Base-by-base conservation (phyloP, 2,329 filamentous ascomycete genomes). In the Colletotrichum godetiae region DNA sequence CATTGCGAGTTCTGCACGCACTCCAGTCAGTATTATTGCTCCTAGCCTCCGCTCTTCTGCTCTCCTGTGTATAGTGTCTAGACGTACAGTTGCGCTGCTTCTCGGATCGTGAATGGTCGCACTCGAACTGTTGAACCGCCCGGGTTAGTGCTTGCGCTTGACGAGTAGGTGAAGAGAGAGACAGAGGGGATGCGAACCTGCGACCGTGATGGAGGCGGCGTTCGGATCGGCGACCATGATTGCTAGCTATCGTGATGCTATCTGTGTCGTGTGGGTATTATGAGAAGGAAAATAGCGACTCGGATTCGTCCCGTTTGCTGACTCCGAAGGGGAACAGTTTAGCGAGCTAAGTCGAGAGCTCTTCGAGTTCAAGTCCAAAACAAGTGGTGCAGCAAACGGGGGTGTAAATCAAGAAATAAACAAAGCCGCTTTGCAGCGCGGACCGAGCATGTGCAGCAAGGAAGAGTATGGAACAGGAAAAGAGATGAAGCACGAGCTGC, bases 51-150 rank as follows among this genome's bases (percentile, higher is more conserved):
- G 6, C 19, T 22, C 7, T 15, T 19, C 12, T 15, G 13, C 27
- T 59, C 27, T 29, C 27, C 27, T 29, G 27, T 29, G 27, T 29
- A 10, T 1, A 2, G 4, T 52, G 22, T 27, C 3, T 61, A 19
- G 59, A 78, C 88, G 69, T 86, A 93, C 87, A 99, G 86, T 85
- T 98, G 96, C 53, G 97, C 97, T 77, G 97, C 97, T 88, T 99
- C 97, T 85, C 95, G 89, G 78, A 98, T 98, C 12, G 91, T 93
- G 78, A 93, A 93, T 6, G 92, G 92, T 77, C 92, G 90, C 77
- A 93, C 92, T 80, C 92, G 90, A 75, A 93, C 91, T 92, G 77
- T 24, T 74, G 33, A 27, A 53, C 13, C 11, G 27, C 53, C 22
- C 35, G 24, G 8, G 27, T 57, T 29, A 68, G 67, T 29, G 27